Conservation (phyloP, 176 grass and related monocot species). For the Carex parvula region DNA sequence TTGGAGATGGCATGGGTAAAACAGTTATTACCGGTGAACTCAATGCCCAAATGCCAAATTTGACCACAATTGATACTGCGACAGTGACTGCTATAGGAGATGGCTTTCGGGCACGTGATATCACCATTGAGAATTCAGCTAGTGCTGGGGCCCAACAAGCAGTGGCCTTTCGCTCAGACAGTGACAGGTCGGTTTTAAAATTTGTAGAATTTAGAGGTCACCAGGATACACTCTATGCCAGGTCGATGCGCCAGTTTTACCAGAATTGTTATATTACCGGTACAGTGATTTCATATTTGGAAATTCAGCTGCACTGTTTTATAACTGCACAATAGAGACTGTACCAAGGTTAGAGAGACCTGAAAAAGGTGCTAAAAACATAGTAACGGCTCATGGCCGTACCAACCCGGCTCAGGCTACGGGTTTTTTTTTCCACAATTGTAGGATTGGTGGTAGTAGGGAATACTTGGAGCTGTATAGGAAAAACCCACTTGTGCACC, state of each 20-base stretch:
- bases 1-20: slow-evolving; percentile 53
- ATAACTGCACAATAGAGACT: slow-evolving; percentile 56
- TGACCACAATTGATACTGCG: slow-evolving; percentile 52
- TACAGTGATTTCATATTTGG: slow-evolving; percentile 77
- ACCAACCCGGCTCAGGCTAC: slow-evolving; percentile 71
- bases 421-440: slow-evolving; percentile 67
- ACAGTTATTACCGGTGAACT: slow-evolving; percentile 49
- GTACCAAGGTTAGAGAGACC: slow-evolving; percentile 48
- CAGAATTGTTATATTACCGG: slow-evolving; percentile 50
- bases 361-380: slow-evolving; percentile 49
- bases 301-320: slow-evolving; percentile 62
- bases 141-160: slow-evolving; percentile 65
- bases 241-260: slow-evolving; percentile 73
- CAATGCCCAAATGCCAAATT: slow-evolving; percentile 39
- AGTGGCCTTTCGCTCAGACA: slow-evolving; percentile 65
- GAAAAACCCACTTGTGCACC: slow-evolving; percentile 43
- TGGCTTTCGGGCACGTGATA: slow-evolving; percentile 52
- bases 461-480: slow-evolving; percentile 44
- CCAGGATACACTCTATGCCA: slow-evolving; percentile 76
- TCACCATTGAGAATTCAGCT: slow-evolving; percentile 70
- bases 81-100: slow-evolving; percentile 49
- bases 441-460: slow-evolving; percentile 43
- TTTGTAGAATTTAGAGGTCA: slow-evolving; percentile 67
- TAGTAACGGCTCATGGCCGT: slow-evolving; percentile 70
- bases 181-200: slow-evolving; percentile 70